Base-by-base conservation (phyloP, 768 basidiomycete genomes). In the Phallus indusiatus region DNA sequence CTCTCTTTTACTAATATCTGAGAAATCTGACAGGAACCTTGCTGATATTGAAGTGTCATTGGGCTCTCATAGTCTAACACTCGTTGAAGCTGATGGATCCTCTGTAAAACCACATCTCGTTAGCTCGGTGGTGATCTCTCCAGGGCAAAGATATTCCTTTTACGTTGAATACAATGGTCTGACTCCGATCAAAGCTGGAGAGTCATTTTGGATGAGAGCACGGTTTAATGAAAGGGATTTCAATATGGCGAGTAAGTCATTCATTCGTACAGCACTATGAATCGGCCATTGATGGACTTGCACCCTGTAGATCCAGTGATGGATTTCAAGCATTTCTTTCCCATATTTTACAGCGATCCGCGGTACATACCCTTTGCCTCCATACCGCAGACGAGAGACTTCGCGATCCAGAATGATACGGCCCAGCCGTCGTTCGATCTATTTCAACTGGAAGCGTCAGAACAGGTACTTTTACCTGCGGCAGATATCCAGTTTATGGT, bases 121-220 rank as follows among this genome's bases (percentile, higher is more conserved):
- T n/a, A 60, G 54, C 20, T 61, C 50, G n/a, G 33, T 64, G 12
- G 17, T 52, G 4, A 34, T 64, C 21, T 49, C 62, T 1, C 62
- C 59, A 2, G 64, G 64, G 22, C 62, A 64, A 34, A 42, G 64
- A 12, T 64, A 64, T 48, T 56, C 62, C 10, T 61, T 64, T n/a
- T 54, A 60, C 21, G 5, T 62, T 10, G 33, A 53, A 48, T 56
- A 55, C 35, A n/a, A 10, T 33, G 20, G 10, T 6, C 34, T 34
- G 1, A 54, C 42, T 9, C 18, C 36, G 11, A 55, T 47, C 3
- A 28, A 46, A 16, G 42, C 35, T 14, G 60, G 59, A 12, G 61
- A 53, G 17, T 54, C 49, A 22, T 62, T 62, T 48, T 60, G 58
- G 61, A 46, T 62, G 21, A 37, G 61, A 8, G 46, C 50, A n/a